Evolutionary conservation across 176 grass and related monocot species (phyloP), one percentile per base, ranked within the genome.

Genomic region (Elymus sibiricus): DNA sequence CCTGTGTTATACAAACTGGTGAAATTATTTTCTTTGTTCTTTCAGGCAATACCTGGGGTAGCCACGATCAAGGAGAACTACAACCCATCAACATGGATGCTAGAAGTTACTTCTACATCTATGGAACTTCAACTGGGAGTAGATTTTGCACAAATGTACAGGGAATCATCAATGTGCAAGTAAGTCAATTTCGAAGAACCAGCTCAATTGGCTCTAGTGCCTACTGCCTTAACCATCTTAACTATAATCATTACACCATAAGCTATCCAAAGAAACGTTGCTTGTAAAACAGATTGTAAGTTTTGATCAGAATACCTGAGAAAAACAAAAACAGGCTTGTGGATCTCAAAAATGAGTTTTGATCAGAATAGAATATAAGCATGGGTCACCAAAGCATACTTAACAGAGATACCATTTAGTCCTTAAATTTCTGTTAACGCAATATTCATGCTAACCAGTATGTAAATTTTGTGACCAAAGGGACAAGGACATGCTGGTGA

Each of bases 51-150:
- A 61, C 13, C 76, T 22, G 88, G 92, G 53, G 73, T 92, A 74
- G 88, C 90, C 34, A 83, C 59, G 37, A 97, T 97, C 44, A 93
- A 75, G 80, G 43, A 94, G 32, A 94, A 92, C 28, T 91, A 97
- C 63, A 97, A 97, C 47, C 95, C 95, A 61, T 89, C 94, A 42
- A 94, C 94, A 44, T 97, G 92, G 94, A 94, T 97, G 92, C 29
- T 97, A 69, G 92, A 97, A 81, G 84, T 87, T 89, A 94, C 90
- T 24, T 92, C 63, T 39, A 56, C 61, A 78, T 97, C 95, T 73
- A 82, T 89, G 65, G 95, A 94, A 88, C 15, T 27, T 28, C 92
- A 91, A 59, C 62, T 94, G 12, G 78, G 84, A 78, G 21, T 88
- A 38, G 64, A 97, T 83, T 97, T 97, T 88, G 84, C 89, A 76